Conservation (phyloP, 108 stramenopile species). For the Phaeodactylum tricornutum region DNA sequence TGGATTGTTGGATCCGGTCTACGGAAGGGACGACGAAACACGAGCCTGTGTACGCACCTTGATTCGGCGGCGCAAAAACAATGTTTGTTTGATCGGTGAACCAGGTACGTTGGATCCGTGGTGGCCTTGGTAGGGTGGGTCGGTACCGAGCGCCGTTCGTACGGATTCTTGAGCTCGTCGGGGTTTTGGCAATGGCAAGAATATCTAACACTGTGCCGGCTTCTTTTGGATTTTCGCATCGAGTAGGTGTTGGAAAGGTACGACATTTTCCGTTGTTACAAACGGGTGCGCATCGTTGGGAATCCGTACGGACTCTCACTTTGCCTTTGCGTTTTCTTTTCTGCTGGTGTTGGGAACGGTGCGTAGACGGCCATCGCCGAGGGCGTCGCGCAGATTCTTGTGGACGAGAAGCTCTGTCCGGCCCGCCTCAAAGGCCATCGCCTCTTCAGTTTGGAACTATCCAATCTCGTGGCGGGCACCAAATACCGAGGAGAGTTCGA, state of each 20-base stretch:
- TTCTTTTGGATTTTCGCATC: too few species aligned
- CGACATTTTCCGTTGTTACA: too few species aligned
- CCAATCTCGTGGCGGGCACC: conserved; percentile 74
- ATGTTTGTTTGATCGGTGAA: conserved; percentile 71
- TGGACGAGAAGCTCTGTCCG: conserved; percentile 73
- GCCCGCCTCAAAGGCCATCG: conserved; percentile 54
- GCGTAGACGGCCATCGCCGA: conserved; percentile 76
- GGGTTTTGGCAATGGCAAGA: too few species aligned
- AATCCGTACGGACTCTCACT: too few species aligned
- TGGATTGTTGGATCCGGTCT: conserved; percentile 52
- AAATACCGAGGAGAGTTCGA: conserved; percentile 88
- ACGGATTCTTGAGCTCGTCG: too few species aligned
- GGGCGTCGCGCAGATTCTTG: conserved; percentile 74
- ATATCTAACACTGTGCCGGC: too few species aligned
- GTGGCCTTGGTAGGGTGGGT: too few species aligned
- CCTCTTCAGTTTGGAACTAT: conserved; percentile 70
- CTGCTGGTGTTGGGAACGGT: background rate
- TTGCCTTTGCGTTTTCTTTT: background rate
- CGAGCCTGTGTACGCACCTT: conserved; percentile 49
- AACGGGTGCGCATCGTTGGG: too few species aligned
- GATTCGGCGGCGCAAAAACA: conserved; percentile 77
- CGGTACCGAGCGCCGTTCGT: too few species aligned
- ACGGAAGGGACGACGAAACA: conserved; percentile 75
- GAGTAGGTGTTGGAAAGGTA: too few species aligned
- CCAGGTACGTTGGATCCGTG: too few species aligned